Evolutionary conservation across 2,329 filamentous ascomycete genomes (phyloP).

Genomic region (Monosporascus sp.): DNA sequence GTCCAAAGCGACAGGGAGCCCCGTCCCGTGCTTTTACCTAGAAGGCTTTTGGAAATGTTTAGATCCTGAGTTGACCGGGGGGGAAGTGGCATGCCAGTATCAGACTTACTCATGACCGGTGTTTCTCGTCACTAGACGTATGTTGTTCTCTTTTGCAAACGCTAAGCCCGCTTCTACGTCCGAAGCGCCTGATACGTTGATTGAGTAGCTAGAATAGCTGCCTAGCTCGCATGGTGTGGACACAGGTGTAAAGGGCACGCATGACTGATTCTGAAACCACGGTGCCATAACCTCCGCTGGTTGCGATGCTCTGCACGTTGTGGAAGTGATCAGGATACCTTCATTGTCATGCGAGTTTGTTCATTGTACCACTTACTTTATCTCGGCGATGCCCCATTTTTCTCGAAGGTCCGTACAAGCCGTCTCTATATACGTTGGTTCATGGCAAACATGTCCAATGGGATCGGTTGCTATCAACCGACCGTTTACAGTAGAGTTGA

Average conservation of each 20-base stretch:
- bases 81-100: too few relatives aligned
- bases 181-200: slow-evolving; percentile 16
- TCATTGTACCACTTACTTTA: too few relatives aligned
- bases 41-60: too few relatives aligned
- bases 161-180: slow-evolving; percentile 15
- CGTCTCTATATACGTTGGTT: neutral
- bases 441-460: neutral
- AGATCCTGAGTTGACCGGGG: too few relatives aligned
- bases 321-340: too few relatives aligned
- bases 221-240: slow-evolving; percentile 1
- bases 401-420: neutral
- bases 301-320: too few relatives aligned
- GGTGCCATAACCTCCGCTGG: neutral
- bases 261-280: neutral
- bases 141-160: slow-evolving; percentile 35
- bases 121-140: slow-evolving; percentile 42
- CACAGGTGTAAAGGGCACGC: neutral
- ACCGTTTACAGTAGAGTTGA: neutral
- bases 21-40: too few relatives aligned
- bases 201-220: slow-evolving; percentile 11
- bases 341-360: too few relatives aligned
- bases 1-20: too few relatives aligned
- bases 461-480: neutral
- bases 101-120: slow-evolving; percentile 42
- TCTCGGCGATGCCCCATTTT: neutral